Evolutionary conservation across 2,329 filamentous ascomycete species (phyloP).

Genomic region (Alternaria hordeiaustralica): DNA sequence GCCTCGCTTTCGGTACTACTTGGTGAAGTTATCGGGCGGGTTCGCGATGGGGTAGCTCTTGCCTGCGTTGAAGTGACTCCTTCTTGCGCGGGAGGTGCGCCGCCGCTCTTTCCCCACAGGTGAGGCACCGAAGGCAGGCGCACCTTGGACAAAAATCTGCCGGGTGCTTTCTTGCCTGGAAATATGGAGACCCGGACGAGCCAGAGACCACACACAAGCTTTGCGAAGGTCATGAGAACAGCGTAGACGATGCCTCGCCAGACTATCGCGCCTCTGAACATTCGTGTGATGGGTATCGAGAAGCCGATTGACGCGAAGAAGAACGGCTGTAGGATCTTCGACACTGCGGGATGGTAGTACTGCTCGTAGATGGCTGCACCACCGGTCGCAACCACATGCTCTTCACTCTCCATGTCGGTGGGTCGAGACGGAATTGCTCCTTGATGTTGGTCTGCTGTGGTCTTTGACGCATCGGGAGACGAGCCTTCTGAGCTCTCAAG

Average conservation of each 20-base stretch:
- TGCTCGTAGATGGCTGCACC: conserved; percentile 51
- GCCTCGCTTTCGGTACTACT: conserved; percentile 7
- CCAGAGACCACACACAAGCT: conserved; percentile 51
- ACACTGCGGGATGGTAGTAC: conserved; percentile 55
- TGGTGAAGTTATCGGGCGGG: neutral
- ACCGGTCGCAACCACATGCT: conserved; percentile 12
- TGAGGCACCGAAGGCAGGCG: conserved; percentile 30
- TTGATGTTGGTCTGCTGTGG: neutral
- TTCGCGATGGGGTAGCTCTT: conserved; percentile 1
- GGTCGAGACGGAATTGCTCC: neutral
- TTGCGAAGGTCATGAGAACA: conserved; percentile 68
- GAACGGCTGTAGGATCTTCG: conserved; percentile 69
- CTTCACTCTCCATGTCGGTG: neutral
- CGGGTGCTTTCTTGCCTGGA: conserved; percentile 10
- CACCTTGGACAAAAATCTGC: conserved; percentile 15
- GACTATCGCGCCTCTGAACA: conserved; percentile 69
- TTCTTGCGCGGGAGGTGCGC: neutral
- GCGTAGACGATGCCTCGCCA: conserved; percentile 79
- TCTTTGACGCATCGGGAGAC: neutral
- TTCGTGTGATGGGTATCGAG: conserved; percentile 73
- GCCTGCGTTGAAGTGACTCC: neutral
- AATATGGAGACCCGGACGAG: conserved; percentile 46
- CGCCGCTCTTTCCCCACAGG: conserved; percentile 31
- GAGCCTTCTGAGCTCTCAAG: neutral
- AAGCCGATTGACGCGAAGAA: conserved; percentile 82